A percentile compares a stretch with the other conserved stretches of the same genome.
phyloP scores from a whole-genome alignment of 208 protist species.

The Trypanosoma cruzi region DNA sequence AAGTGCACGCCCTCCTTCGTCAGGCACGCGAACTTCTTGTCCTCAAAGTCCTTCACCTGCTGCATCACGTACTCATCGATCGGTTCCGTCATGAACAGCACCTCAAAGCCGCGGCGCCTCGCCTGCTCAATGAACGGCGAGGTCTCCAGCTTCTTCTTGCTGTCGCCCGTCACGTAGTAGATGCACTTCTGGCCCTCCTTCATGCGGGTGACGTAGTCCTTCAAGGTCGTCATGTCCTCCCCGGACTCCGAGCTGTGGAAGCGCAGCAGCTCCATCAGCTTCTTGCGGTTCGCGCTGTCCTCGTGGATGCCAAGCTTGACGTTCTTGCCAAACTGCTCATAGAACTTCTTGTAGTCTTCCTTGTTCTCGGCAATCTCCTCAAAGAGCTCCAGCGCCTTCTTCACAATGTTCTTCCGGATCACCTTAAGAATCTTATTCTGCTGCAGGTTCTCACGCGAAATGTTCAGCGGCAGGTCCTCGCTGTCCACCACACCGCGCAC shows the following conservation, averaged over 20 bases:
- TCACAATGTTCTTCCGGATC: constrained; percentile 99
- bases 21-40: constrained; percentile 98
- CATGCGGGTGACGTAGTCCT: constrained; percentile 98
- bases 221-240: constrained; percentile 94
- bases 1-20: constrained; percentile 99
- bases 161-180: constrained; percentile 99
- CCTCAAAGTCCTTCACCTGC: constrained; percentile 98
- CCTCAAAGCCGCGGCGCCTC: constrained; percentile 94
- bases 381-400: too few species aligned
- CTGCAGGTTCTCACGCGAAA: constrained; percentile 98
- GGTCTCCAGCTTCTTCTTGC: constrained; percentile 73
- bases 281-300: constrained; percentile 94
- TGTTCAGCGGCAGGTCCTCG: constrained; percentile 99
- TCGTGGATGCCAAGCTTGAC: constrained; percentile 99
- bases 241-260: constrained; percentile 93
- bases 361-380: constrained; percentile 96
- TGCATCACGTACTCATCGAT: constrained; percentile 99
- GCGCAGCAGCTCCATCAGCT: constrained; percentile 95
- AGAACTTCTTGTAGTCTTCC: constrained; percentile 99
- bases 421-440: constrained; percentile 98
- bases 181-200: constrained; percentile 98
- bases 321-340: constrained; percentile 98
- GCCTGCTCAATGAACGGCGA: constrained; percentile 98
- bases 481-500: constrained; percentile 98
- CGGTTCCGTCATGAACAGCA: constrained; percentile 97